Percentiles rank a stretch among this genome's conserved stretches.
Evolutionary conservation across 495 filamentous ascomycete species (phyloP).

Genomic region (Margaritispora aquatica): DNA sequence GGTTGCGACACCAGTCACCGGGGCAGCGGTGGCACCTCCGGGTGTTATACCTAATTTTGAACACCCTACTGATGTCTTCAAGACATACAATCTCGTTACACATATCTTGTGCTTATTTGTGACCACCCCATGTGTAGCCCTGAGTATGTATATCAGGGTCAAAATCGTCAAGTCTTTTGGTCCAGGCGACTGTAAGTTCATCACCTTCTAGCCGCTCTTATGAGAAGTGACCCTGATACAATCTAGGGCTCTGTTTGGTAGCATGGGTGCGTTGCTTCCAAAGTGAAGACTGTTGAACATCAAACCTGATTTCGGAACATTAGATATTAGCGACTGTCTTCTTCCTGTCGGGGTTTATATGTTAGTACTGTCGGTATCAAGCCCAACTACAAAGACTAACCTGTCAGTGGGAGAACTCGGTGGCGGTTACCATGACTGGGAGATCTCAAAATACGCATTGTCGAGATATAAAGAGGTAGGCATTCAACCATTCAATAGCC

Average conservation of each 20-base stretch:
- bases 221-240: not conserved
- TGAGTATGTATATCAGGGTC: not conserved
- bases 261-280: not conserved
- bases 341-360: not conserved
- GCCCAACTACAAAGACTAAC: not conserved
- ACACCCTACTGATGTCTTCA: not conserved
- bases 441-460: not conserved
- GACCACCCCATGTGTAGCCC: not conserved
- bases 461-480: not conserved
- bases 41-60: not conserved
- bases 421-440: constrained; percentile 3
- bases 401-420: not conserved
- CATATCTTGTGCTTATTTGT: not conserved
- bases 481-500: not conserved
- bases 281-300: too few relatives aligned
- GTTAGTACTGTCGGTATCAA: not conserved
- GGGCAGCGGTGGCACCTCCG: not conserved
- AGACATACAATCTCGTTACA: not conserved
- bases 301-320: too few relatives aligned
- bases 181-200: not conserved
- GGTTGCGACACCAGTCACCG: not conserved
- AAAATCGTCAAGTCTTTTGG: not conserved
- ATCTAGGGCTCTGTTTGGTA: not conserved
- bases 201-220: not conserved
- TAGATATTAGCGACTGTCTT: not conserved